These are phyloP conservation scores for Astrocystis sublimbata DNA, from an alignment of 495 filamentous ascomycete genomes.

Conservation along the genomic window DNA sequence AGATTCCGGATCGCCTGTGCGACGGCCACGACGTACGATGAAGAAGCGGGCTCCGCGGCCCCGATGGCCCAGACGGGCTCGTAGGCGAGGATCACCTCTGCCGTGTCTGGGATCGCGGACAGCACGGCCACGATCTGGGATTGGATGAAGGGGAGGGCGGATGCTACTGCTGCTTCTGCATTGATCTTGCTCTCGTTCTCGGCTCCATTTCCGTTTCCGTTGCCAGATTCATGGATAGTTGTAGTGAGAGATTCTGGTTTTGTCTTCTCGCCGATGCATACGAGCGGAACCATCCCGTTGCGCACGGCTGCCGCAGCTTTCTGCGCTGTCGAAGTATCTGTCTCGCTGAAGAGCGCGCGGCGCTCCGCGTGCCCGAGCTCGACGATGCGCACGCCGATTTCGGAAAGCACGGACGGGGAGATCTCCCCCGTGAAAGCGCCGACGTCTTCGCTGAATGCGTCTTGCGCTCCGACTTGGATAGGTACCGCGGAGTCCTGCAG, in stretches of 20 bases:
- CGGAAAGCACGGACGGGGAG: constrained; percentile 62
- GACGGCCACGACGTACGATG: constrained; percentile 72
- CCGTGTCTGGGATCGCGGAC: constrained; percentile 53
- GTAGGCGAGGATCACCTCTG: constrained; percentile 79
- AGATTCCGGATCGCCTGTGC: constrained; percentile 59
- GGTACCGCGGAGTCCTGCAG: constrained; percentile 61
- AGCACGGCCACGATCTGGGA: constrained; percentile 64
- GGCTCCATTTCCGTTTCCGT: neutral
- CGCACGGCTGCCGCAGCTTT: constrained; percentile 68
- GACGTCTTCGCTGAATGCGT: constrained; percentile 63
- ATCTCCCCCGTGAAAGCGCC: constrained; percentile 80
- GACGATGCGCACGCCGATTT: constrained; percentile 67
- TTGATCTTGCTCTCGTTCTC: neutral
- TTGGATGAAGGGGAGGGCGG: constrained; percentile 65
- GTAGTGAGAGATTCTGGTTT: constrained; percentile 1
- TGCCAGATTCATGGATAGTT: constrained; percentile 5
- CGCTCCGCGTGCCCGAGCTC: constrained; percentile 83
- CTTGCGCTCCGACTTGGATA: constrained; percentile 72
- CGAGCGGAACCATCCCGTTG: constrained; percentile 72
- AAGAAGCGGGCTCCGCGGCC: constrained; percentile 65
- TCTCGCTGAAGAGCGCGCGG: constrained; percentile 67
- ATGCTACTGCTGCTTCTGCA: too few relatives aligned
- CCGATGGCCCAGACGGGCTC: constrained; percentile 93
- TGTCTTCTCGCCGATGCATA: constrained; percentile 73
- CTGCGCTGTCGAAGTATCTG: constrained; percentile 58